Conservation (phyloP, 306 rosid species). For the Fragaria ananassa region DNA sequence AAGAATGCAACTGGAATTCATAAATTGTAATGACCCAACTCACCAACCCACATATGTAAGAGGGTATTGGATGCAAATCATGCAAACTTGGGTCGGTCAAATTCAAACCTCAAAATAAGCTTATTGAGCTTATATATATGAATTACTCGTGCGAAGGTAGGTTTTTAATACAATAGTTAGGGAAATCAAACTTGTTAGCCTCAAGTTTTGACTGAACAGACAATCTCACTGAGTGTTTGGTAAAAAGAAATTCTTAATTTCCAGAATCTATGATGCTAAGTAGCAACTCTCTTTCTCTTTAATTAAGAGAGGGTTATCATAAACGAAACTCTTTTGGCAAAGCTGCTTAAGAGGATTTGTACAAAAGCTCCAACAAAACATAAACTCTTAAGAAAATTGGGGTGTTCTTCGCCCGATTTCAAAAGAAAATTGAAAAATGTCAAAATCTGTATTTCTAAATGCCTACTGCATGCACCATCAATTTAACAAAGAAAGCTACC, state of each 20-base stretch:
- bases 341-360: not conserved
- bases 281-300: not conserved
- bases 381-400: not conserved
- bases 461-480: not conserved
- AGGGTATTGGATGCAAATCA: too few relatives aligned
- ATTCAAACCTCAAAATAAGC: too few relatives aligned
- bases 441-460: not conserved
- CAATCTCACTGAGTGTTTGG: not conserved
- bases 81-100: too few relatives aligned
- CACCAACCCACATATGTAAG: not conserved
- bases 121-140: too few relatives aligned
- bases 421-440: not conserved
- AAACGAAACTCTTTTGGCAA: not conserved
- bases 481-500: not conserved
- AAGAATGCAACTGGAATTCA: not conserved
- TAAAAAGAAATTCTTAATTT: not conserved
- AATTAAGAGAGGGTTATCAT: not conserved
- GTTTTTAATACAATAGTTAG: too few relatives aligned
- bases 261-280: not conserved
- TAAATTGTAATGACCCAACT: not conserved
- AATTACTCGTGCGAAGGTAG: too few relatives aligned
- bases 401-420: too few relatives aligned
- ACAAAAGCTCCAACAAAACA: not conserved
- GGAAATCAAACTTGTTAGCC: not conserved
- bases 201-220: not conserved